A percentile compares a stretch with the other conserved stretches of the same genome.
Evolutionary conservation across 1,284 basidiomycete species (phyloP).

Genomic region (Butyriboletus appendiculatus): DNA sequence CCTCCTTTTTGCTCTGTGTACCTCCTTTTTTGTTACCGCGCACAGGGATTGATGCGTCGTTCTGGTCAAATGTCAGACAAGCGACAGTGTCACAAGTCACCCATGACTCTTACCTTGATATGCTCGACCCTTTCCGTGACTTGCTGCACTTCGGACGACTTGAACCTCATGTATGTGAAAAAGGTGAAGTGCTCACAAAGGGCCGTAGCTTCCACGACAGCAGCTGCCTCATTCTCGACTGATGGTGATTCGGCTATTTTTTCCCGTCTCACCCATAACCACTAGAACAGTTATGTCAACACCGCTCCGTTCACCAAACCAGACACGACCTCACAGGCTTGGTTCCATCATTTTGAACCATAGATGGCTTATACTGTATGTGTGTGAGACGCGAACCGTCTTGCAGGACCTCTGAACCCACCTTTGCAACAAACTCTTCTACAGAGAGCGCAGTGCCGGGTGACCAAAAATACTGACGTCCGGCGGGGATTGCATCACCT

Average conservation of each 20-base stretch:
- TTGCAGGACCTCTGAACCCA: background rate
- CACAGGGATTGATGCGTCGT: constrained; percentile 61
- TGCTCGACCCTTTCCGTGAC: constrained; percentile 55
- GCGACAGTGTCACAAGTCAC: background rate
- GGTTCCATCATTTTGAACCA: constrained; percentile 72
- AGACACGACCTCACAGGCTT: constrained; percentile 54
- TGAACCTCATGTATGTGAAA: background rate
- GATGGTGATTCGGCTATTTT: constrained; percentile 23
- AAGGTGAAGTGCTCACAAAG: constrained; percentile 42
- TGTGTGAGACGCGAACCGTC: constrained; percentile 2
- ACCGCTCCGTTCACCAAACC: background rate
- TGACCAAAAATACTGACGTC: constrained; percentile 31
- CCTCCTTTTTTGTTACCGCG: constrained; percentile 72
- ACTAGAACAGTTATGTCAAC: constrained; percentile 40
- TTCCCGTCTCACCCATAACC: constrained; percentile 62
- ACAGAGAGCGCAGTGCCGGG: constrained; percentile 16
- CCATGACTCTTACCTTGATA: constrained; percentile 49
- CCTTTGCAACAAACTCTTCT: constrained; percentile 28
- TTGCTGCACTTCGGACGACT: constrained; percentile 48
- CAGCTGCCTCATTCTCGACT: constrained; percentile 29
- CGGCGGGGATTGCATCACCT: constrained; percentile 16
- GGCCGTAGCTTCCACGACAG: constrained; percentile 47
- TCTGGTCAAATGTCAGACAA: constrained; percentile 39
- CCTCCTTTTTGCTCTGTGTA: constrained; percentile 69
- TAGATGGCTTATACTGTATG: constrained; percentile 64